Base-by-base conservation (phyloP, 257 asterid species). In the Capsicum chinense region DNA sequence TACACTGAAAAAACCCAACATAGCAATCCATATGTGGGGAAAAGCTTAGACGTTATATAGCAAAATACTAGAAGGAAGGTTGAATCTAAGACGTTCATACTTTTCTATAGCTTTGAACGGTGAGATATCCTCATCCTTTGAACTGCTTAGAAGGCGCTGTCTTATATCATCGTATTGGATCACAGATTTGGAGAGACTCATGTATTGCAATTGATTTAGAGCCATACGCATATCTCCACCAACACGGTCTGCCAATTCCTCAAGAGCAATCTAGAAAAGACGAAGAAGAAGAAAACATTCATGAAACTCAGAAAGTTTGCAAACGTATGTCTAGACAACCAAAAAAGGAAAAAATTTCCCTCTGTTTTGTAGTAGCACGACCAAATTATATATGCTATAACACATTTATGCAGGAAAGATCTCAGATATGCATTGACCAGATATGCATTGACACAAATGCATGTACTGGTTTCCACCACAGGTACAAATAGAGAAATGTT, bases 151-250 rank as follows among this genome's bases (percentile, higher is more conserved):
- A 83, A 97, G 98, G 69, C 98, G 97, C 67, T 90, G 90, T 79
- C 90, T 92, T 84, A 95, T 89, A 92, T 97, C 98, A 91, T 97
- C 99, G 59, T 93, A 97, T 86, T 91, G 92, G 83, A 97, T 93
- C 47, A 95, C 94, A 19, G 97, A 90, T 97, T 89, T 92, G 33
- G 98, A 95, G 81, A 97, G 97, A 82, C 98, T 88, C 99, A 95
- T 92, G 87, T 97, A 97, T 90, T 97, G 98, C 91, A 97, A 91
- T 81, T 97, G 97, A 89, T 97, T 97, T 83, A 97, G 85, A 87
- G 99, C 98, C 98, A 97, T 90, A 33, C 99, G 97, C 85, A 97
- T 91, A 88, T 97, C 99, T 66, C 99, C 99, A 83, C 93, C 93
- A 69, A 91, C 94, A 91, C 97, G 92, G 85, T 95, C 98, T 50